Evolutionary conservation across 2,329 filamentous ascomycete genomes (phyloP), one percentile per base, ranked within the genome.

Genomic region (Monilinia fructigena): DNA sequence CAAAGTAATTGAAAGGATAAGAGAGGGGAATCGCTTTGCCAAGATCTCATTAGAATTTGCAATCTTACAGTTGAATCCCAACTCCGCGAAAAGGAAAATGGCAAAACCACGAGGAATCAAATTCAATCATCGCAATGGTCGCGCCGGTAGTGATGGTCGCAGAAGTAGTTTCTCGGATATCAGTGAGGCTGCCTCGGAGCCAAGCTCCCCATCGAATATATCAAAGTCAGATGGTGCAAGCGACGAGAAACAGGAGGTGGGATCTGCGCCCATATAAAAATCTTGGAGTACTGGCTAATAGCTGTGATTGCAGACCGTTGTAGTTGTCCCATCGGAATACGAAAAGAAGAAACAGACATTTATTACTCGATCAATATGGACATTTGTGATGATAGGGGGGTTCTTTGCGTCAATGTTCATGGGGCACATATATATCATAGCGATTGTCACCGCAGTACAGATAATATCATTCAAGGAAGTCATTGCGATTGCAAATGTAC

Each of bases 321-420:
- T 72, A 38, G 63, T 69, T 26, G 76, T 61, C 65, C 77, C 81
- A 67, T 85, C 86, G 72, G 95, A 97, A 69, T 97, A 96, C 78
- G 93, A 98, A 77, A 98, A 98, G 86, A 99, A 99, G 81, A 97
- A 96, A 82, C 90, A 93, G 78, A 97, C 95, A 78, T 98, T 99
- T 82, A 91, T 97, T 75, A 96, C 93, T 50, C 89, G 95, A 75
- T 94, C 94, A 65, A 92, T 97, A 83, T 99, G 95, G 95, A 97
- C 92, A 4, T 89, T 99, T 71, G 89, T 97, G 80, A 99, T 99
- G 95, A 96, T 99, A 74, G 90, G 83, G 65, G 85, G 87, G 75
- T 99, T 99, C 85, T 97, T 98, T 80, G 85, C 86, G 66, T 87
- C 92, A 71, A 90, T 99, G 79, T 96, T 97, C 81, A 92, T 93